These are phyloP conservation scores for Trichoderma cornu-damae DNA, from an alignment of 2,329 filamentous ascomycete genomes.

Conservation along the genomic window DNA sequence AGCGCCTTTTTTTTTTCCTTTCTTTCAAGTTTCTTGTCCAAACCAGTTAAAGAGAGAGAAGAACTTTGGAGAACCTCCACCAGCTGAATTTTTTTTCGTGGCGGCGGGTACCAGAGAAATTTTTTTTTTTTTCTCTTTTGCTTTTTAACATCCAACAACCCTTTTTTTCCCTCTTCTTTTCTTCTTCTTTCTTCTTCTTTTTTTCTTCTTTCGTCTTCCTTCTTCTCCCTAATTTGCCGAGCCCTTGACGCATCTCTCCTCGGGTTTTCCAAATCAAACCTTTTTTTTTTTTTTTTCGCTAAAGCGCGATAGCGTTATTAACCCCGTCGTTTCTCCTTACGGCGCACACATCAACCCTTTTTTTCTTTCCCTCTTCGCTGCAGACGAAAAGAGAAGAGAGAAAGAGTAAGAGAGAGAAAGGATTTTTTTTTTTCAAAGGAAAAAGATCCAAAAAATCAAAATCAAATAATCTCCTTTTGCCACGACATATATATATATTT, in stretches of 20 bases:
- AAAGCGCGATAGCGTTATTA: conserved; percentile 15
- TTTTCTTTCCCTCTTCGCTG: background rate
- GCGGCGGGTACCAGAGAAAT: conserved; percentile 13
- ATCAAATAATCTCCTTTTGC: conserved; percentile 4
- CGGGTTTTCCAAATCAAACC: background rate
- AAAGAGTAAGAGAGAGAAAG: conserved; percentile 2
- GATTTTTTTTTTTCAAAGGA: background rate
- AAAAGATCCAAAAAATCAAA: too few relatives aligned
- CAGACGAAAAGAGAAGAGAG: conserved; percentile 16
- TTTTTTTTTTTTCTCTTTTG: background rate
- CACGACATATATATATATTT: too few relatives aligned
- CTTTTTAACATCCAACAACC: too few relatives aligned
- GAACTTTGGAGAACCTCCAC: too few relatives aligned
- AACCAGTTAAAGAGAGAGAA: conserved; percentile 14
- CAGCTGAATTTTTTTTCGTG: conserved; percentile 10
- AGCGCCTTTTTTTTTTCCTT: conserved; percentile 1
- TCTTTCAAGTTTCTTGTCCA: too few relatives aligned
- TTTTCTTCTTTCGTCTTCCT: background rate
- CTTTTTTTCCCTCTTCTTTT: background rate
- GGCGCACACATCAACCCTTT: conserved; percentile 16
- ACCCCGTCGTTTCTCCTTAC: conserved; percentile 17
- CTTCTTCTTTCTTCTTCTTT: background rate
- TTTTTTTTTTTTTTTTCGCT: conserved; percentile 11
- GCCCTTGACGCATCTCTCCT: conserved; percentile 6
- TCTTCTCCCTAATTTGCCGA: background rate